Percentiles rank a stretch among this genome's conserved stretches.
These are phyloP conservation scores for Botrytis pseudocinerea DNA, from an alignment of 2,329 filamentous ascomycete species.

Conservation along the genomic window DNA sequence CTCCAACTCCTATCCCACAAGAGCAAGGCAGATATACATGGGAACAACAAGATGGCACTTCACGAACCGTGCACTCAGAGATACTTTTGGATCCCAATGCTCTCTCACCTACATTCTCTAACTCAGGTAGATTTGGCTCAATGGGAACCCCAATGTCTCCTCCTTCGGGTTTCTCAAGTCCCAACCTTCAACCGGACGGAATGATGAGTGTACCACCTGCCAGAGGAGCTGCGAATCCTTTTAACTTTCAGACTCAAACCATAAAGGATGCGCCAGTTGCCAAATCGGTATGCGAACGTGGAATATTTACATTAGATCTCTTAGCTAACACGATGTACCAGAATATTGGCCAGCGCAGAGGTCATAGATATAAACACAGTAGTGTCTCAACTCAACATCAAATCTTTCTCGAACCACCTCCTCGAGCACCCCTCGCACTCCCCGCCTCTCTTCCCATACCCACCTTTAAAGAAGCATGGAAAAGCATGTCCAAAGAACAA, in stretches of 20 bases:
- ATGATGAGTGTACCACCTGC: conserved; percentile 38
- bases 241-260: conserved; percentile 89
- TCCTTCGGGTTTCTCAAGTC: conserved; percentile 32
- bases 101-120: conserved; percentile 47
- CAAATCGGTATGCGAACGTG: conserved; percentile 63
- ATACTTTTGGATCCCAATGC: conserved; percentile 46
- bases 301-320: neutral
- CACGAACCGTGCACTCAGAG: conserved; percentile 36
- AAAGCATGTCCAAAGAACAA: conserved; percentile 87
- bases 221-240: conserved; percentile 60
- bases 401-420: conserved; percentile 91
- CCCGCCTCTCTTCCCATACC: conserved; percentile 91
- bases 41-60: conserved; percentile 23
- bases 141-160: conserved; percentile 39
- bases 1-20: conserved; percentile 53
- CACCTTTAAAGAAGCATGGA: conserved; percentile 82
- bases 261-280: conserved; percentile 70
- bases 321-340: conserved; percentile 43
- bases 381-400: conserved; percentile 86
- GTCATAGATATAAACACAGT: conserved; percentile 97
- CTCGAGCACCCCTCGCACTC: conserved; percentile 79
- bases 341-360: conserved; percentile 87
- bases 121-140: conserved; percentile 38
- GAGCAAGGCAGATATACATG: conserved; percentile 34
- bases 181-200: conserved; percentile 34